phyloP scores from a whole-genome alignment of 1,139 yeast genomes.

The Spathaspora sp. region DNA sequence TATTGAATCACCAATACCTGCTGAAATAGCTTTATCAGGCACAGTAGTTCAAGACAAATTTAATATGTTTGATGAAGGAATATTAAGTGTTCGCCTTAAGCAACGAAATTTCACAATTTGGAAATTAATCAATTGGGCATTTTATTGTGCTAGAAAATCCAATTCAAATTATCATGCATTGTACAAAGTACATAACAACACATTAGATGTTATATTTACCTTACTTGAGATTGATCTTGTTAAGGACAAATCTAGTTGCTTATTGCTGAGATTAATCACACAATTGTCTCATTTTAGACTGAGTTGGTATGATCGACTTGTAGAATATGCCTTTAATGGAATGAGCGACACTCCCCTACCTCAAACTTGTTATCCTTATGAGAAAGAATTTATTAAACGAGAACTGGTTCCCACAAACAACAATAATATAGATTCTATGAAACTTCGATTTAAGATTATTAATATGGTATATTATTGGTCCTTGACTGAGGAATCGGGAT shows the following conservation, averaged over 20 bases:
- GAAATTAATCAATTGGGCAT: constrained; percentile 35
- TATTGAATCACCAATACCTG: not conserved
- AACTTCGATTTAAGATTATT: constrained; percentile 24
- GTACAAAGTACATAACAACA: constrained; percentile 20
- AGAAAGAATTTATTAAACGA: constrained; percentile 19
- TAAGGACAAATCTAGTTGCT: not conserved
- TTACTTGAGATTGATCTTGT: constrained; percentile 22
- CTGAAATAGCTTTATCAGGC: not conserved
- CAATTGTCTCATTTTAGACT: constrained; percentile 18
- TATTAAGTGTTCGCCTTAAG: constrained; percentile 24
- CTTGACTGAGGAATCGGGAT: not conserved
- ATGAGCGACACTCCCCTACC: constrained; percentile 19
- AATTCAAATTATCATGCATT: constrained; percentile 24
- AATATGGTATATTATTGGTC: constrained; percentile 23
- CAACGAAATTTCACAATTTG: constrained; percentile 28
- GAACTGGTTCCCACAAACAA: constrained; percentile 5
- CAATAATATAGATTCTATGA: constrained; percentile 31
- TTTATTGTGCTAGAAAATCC: constrained; percentile 31
- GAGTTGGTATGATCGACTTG: constrained; percentile 35
- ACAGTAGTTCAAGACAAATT: constrained; percentile 10
- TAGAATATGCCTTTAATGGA: constrained; percentile 31
- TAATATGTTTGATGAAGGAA: constrained; percentile 31
- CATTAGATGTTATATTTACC: constrained; percentile 22
- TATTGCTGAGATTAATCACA: constrained; percentile 16
- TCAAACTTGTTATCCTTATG: constrained; percentile 30